phyloP scores from a whole-genome alignment of 1,139 yeast genomes.

The Saccharomyces hybrid region DNA sequence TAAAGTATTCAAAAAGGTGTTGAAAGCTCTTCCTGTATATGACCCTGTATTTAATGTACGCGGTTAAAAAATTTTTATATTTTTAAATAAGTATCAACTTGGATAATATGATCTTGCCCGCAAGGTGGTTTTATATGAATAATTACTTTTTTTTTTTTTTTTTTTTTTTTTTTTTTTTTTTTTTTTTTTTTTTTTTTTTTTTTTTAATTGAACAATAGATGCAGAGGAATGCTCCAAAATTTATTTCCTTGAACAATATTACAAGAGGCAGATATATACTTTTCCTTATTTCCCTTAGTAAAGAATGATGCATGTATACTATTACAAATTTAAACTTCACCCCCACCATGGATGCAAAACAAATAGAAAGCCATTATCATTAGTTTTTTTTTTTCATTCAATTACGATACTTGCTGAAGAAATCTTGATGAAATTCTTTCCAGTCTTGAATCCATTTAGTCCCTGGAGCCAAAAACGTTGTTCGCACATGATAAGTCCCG shows the following conservation, averaged over 20 bases:
- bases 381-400: not conserved
- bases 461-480: slow-evolving; percentile 95
- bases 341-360: not conserved
- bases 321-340: not conserved
- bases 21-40: not conserved
- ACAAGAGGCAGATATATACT: not conserved
- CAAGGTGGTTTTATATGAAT: not conserved
- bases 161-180: too few relatives aligned
- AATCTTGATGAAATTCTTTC: slow-evolving; percentile 65
- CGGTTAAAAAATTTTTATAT: not conserved
- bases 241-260: not conserved
- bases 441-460: slow-evolving; percentile 76
- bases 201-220: not conserved
- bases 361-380: not conserved
- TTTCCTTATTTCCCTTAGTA: not conserved
- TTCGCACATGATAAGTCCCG: slow-evolving; percentile 85
- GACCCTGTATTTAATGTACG: not conserved
- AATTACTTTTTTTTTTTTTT: not conserved
- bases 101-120: not conserved
- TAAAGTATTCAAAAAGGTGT: not conserved
- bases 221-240: not conserved
- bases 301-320: slow-evolving; percentile 1
- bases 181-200: too few relatives aligned
- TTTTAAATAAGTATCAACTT: not conserved
- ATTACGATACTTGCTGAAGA: slow-evolving; percentile 49